Percentiles rank a stretch among this genome's conserved stretches.
Conservation (phyloP, 441 rosid genomes). For the Mallotus repandus region DNA sequence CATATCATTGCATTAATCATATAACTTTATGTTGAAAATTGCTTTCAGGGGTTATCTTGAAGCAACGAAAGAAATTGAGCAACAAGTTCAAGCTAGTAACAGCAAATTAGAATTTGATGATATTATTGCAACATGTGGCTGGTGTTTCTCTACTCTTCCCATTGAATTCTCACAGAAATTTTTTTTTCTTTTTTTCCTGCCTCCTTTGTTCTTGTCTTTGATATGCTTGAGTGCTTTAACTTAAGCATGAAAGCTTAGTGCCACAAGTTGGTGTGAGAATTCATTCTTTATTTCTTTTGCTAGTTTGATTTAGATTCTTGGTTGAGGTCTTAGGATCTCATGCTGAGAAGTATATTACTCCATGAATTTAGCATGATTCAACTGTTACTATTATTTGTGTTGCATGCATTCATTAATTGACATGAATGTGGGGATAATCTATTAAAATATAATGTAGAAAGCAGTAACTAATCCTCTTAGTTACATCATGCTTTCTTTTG, state of each 20-base stretch:
- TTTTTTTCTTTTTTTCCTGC: not conserved
- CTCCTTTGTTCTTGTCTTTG: not conserved
- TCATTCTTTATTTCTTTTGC: not conserved
- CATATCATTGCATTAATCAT: not conserved
- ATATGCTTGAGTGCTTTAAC: not conserved
- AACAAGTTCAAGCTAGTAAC: slow-evolving; percentile 51
- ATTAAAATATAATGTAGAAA: not conserved
- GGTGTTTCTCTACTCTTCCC: slow-evolving; percentile 45
- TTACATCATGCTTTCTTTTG: not conserved
- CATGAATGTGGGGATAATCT: no score
- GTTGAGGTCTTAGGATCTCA: no score
- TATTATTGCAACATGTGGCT: slow-evolving; percentile 93
- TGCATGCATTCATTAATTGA: not conserved
- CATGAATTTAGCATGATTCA: not conserved
- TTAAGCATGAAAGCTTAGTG: not conserved
- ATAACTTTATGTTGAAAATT: not conserved
- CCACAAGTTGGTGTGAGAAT: no score
- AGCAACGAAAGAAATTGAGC: slow-evolving; percentile 83
- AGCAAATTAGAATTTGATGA: slow-evolving; percentile 65
- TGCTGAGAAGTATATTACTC: no score
- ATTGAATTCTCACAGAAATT: not conserved
- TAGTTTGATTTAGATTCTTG: not conserved
- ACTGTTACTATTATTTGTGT: not conserved
- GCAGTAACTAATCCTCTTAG: not conserved
- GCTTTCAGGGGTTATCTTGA: slow-evolving; percentile 82